Evolutionary conservation across 2,329 filamentous ascomycete genomes (phyloP).

Genomic region (Pseudopithomyces chartarum): DNA sequence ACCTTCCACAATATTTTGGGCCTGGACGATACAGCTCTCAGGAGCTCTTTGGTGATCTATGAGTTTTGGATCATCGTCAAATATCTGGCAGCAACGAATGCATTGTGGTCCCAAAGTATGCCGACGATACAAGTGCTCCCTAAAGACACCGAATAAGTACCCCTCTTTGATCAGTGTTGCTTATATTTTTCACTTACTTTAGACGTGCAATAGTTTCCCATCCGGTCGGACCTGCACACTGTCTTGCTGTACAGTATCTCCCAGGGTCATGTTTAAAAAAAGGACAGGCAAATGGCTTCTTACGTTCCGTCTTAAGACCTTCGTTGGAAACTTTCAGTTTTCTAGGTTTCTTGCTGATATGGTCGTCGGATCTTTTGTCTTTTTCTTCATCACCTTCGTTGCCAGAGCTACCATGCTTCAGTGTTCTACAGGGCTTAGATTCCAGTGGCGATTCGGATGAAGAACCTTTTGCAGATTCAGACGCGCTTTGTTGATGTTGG

Average conservation of each 20-base stretch:
- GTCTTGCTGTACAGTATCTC: not conserved
- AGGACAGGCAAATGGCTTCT: constrained; percentile 1
- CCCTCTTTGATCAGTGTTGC: no score
- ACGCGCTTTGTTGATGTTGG: not conserved
- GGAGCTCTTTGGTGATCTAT: constrained; percentile 5
- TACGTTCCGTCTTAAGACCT: not conserved
- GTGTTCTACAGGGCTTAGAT: not conserved
- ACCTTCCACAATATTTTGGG: not conserved
- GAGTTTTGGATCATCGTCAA: not conserved
- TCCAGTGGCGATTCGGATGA: not conserved
- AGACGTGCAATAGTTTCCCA: not conserved
- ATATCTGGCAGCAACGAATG: constrained; percentile 7
- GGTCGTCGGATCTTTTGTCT: not conserved
- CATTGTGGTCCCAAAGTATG: constrained; percentile 9
- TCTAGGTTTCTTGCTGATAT: not conserved
- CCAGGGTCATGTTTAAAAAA: constrained; percentile 2
- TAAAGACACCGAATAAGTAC: not conserved
- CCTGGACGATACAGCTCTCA: not conserved
- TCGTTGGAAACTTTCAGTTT: not conserved
- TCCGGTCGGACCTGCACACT: not conserved
- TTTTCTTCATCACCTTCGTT: not conserved
- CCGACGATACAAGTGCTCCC: constrained; percentile 11
- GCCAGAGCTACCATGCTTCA: not conserved
- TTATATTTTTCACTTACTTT: not conserved
- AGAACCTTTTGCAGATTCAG: not conserved